These are phyloP conservation scores for Amoebophrya sp. DNA, from an alignment of 169 alveolate species.

Conservation along the genomic window DNA sequence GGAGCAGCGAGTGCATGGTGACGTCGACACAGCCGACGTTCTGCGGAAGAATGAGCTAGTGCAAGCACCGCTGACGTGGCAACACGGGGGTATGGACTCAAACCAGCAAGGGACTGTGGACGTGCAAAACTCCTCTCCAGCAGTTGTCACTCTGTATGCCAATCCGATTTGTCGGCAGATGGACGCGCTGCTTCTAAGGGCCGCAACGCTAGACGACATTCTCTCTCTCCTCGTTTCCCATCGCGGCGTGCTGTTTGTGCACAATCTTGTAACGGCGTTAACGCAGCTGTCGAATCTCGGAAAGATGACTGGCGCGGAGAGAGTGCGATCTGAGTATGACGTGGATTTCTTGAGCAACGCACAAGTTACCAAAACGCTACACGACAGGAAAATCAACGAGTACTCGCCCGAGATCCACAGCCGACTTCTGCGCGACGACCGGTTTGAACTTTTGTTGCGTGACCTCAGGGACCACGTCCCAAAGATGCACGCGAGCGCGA, in stretches of 20 bases:
- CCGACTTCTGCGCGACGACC: background rate
- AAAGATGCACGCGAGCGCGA: background rate
- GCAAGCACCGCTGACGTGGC: too few relatives aligned
- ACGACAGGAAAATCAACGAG: background rate
- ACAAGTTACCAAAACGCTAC: too few relatives aligned
- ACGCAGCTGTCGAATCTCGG: background rate
- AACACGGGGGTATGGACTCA: too few relatives aligned
- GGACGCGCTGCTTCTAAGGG: background rate
- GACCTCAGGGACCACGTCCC: background rate
- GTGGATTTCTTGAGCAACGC: too few relatives aligned
- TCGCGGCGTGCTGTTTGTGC: background rate
- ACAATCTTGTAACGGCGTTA: background rate
- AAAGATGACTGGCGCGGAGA: too few relatives aligned
- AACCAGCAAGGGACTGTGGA: too few relatives aligned
- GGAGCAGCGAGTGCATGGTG: too few relatives aligned
- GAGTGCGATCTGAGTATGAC: too few relatives aligned
- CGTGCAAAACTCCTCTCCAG: too few relatives aligned
- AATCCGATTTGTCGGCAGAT: background rate
- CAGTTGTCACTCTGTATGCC: background rate
- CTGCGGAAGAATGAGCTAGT: background rate
- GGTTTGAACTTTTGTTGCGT: background rate
- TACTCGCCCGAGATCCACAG: background rate
- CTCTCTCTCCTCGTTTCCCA: background rate
- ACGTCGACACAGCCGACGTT: too few relatives aligned
- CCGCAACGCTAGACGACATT: background rate